Base-by-base conservation (phyloP, 2,329 filamentous ascomycete genomes). In the Trichoderma guizhouense region DNA sequence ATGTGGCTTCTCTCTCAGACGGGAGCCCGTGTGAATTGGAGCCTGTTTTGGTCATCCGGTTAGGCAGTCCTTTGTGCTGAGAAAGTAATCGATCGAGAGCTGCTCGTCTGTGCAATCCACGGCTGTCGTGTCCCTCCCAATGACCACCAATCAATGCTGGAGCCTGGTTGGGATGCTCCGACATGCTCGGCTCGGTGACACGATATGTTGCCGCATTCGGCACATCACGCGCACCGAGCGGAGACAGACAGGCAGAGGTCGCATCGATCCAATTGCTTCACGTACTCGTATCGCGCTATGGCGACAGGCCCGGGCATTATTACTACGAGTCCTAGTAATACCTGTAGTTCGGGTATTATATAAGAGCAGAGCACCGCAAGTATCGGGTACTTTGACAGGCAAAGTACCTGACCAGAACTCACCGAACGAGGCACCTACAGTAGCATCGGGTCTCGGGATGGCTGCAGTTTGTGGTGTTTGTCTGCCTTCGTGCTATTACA, bases 151-250 rank as follows among this genome's bases (percentile, higher is more conserved):
- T 58, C 51, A 32, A 26, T 26, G 43, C n/a, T n/a, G 24, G 28
- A 28, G 15, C 34, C 21, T 60, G 57, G 5, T 34, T 34, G 39
- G 63, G 66, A 62, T 32, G 21, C 55, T 36, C 28, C 28, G 66
- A 69, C 36, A 34, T 47, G 26, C 66, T 43, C 43, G 57, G 28
- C 66, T 32, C 21, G 57, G 66, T 53, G 66, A 53, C 66, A 69
- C 57, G 57, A 69, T 62, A 24, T 51, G 57, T 62, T 53, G 39
- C 66, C 66, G 57, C 66, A 69, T 69, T 69, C 55, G 66, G 66
- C 24, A 18, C 66, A 69, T 69, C 66, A 69, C 66, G 57, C 66
- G 66, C 57, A 61, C 66, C 39, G 34, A 51, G 66, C 66, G 66
- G 66, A 62, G 66, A 28, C 57, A 32, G 28, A 32, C 55, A 58